These are phyloP conservation scores for Jasminum sambac DNA, from an alignment of 257 asterid genomes.

Conservation along the genomic window DNA sequence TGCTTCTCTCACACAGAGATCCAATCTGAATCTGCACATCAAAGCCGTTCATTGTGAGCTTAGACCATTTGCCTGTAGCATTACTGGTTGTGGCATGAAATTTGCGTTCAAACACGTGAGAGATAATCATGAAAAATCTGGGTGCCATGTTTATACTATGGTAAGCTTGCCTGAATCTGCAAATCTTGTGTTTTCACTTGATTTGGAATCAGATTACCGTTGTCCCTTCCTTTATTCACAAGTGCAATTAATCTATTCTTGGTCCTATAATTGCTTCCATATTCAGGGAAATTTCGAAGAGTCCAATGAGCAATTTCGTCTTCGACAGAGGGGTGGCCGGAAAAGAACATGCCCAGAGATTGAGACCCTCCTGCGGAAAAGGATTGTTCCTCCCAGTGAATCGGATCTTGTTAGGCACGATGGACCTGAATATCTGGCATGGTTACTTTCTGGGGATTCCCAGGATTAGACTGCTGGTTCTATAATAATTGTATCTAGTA, in stretches of 20 bases:
- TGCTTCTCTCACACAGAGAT: slow-evolving; percentile 40
- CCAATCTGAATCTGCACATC: slow-evolving; percentile 75
- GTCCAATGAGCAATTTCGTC: slow-evolving; percentile 65
- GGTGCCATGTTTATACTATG: slow-evolving; percentile 55
- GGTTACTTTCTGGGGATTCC: slow-evolving; percentile 36
- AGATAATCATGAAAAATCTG: slow-evolving; percentile 80
- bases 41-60: slow-evolving; percentile 68
- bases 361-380: slow-evolving; percentile 63
- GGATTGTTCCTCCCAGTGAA: slow-evolving; percentile 57
- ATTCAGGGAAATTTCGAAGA: slow-evolving; percentile 78
- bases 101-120: slow-evolving; percentile 88
- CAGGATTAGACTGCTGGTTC: slow-evolving; percentile 11
- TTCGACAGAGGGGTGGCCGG: slow-evolving; percentile 79
- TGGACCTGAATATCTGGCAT: slow-evolving; percentile 30
- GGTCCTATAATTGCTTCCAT: not conserved
- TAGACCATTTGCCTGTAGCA: slow-evolving; percentile 60
- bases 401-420: slow-evolving; percentile 42
- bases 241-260: slow-evolving; percentile 5
- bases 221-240: not conserved
- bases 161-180: slow-evolving; percentile 39
- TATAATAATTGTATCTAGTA: not conserved
- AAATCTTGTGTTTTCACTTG: not conserved
- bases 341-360: slow-evolving; percentile 61
- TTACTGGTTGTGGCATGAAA: slow-evolving; percentile 61
- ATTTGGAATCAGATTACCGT: not conserved